Evolutionary conservation across 2,329 filamentous ascomycete genomes (phyloP), one percentile per base, ranked within the genome.

Genomic region (Elsinoe ampelina): DNA sequence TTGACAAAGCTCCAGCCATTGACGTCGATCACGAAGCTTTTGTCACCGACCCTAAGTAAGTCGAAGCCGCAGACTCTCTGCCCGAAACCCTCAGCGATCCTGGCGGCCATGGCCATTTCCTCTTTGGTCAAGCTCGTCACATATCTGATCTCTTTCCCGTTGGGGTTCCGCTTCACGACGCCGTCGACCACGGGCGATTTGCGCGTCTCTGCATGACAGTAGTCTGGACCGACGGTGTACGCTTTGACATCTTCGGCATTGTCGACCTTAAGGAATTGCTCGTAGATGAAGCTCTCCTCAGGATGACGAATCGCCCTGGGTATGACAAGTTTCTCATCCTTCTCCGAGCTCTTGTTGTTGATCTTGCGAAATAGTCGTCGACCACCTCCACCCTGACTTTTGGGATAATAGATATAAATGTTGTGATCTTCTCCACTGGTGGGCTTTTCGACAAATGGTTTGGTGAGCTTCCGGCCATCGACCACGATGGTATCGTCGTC

Each of bases 1-100:
- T 98, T 98, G 70, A 98, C 93, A 66, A 98, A 98, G 68, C 92
- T 97, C 95, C 95, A 98, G 11, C 93, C 93, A 70, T 98, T 98
- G 64, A 98, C 93, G 66, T 98, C 93, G 63, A 98, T 98, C 50
- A 98, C 93, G 72, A 89, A 98, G 69, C 92, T 97, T 70, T 89
- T 89, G 13, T 90, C 89, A 51, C 83, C 85, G 11, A 91, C 89
- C 26, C 95, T 85, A 57, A 98, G 77, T 59, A 98, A 78, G 69
- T 98, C 93, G 66, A 98, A 98, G 0, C 93, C 93, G 68, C 93
- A 98, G 2, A 98, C 91, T 56, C 89, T 80, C 70, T 98, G 93
- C 0, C 92, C 93, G 70, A 98, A 98, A 0, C 89, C 87, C 43
- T 83, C 85, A 1, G 91, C 89, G 59, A 98, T 97, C 64, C 87